phyloP scores from a whole-genome alignment of 2,329 filamentous ascomycete genomes.

The Didymosphaeria variabile region DNA sequence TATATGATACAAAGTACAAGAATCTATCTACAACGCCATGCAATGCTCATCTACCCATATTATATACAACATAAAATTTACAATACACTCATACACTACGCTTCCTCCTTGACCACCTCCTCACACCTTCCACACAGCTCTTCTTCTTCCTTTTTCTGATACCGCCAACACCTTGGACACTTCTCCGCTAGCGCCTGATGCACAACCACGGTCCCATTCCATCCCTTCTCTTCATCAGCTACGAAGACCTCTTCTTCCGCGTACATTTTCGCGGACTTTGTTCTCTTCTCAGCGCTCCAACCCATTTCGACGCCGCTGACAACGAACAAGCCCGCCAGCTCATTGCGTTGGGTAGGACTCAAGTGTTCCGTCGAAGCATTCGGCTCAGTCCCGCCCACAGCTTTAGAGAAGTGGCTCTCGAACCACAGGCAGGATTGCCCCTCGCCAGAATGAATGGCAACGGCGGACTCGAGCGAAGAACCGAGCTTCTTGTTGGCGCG shows the following conservation, averaged over 20 bases:
- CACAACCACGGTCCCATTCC: constrained; percentile 39
- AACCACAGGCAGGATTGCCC: constrained; percentile 5
- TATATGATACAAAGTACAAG: not conserved
- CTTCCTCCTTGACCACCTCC: constrained; percentile 61
- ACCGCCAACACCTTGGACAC: constrained; percentile 90
- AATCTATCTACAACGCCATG: not conserved
- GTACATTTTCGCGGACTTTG: constrained; percentile 19
- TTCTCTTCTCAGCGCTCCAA: constrained; percentile 6
- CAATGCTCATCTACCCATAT: not conserved
- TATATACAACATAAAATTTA: not conserved
- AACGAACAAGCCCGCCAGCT: constrained; percentile 53
- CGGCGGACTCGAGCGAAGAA: constrained; percentile 80
- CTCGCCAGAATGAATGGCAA: constrained; percentile 60
- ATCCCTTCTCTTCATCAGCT: constrained; percentile 32
- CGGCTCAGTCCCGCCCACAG: not conserved
- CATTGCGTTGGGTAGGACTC: constrained; percentile 35
- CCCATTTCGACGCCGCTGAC: constrained; percentile 47
- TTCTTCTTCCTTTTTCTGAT: constrained; percentile 72
- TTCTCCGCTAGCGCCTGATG: constrained; percentile 67
- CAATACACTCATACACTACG: not conserved
- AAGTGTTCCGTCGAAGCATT: not conserved
- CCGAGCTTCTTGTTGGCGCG: constrained; percentile 76
- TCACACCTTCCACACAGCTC: constrained; percentile 78
- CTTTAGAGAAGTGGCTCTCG: not conserved
- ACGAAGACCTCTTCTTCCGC: constrained; percentile 37